phyloP scores from a whole-genome alignment of 164 flowering plant genomes.

The Liquidambar formosana region DNA sequence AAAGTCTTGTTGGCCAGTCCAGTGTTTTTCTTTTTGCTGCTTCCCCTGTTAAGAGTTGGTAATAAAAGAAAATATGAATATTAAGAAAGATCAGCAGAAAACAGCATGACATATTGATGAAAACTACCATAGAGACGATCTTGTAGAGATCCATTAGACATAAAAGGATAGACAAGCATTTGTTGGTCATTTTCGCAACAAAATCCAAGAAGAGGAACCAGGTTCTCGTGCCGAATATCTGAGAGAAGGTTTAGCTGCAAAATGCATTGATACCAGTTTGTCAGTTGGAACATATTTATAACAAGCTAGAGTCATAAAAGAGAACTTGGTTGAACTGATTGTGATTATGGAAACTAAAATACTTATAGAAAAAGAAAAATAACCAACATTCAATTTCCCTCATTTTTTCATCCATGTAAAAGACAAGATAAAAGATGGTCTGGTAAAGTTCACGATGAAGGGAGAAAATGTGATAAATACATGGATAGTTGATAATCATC shows the following conservation, averaged over 20 bases:
- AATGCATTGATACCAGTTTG: slow-evolving; percentile 3
- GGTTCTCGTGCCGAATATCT: slow-evolving; percentile 64
- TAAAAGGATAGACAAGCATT: slow-evolving; percentile 78
- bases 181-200: slow-evolving; percentile 79
- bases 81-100: neutral
- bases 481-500: neutral
- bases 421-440: neutral
- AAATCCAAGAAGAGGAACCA: slow-evolving; percentile 81
- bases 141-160: slow-evolving; percentile 91
- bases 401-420: too few species aligned
- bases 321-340: neutral
- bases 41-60: slow-evolving; percentile 48
- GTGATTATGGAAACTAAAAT: neutral
- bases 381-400: too few species aligned
- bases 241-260: slow-evolving; percentile 74
- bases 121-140: slow-evolving; percentile 78
- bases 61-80: neutral
- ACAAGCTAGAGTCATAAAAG: neutral
- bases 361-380: neutral
- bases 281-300: neutral
- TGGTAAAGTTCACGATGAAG: neutral
- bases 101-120: neutral
- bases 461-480: neutral
- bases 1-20: slow-evolving; percentile 82
- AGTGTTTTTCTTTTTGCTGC: slow-evolving; percentile 61